Percentiles rank a stretch among this genome's conserved stretches.
Conservation (phyloP, 805 yeast genomes). For the Kurtzmaniella fragi region DNA sequence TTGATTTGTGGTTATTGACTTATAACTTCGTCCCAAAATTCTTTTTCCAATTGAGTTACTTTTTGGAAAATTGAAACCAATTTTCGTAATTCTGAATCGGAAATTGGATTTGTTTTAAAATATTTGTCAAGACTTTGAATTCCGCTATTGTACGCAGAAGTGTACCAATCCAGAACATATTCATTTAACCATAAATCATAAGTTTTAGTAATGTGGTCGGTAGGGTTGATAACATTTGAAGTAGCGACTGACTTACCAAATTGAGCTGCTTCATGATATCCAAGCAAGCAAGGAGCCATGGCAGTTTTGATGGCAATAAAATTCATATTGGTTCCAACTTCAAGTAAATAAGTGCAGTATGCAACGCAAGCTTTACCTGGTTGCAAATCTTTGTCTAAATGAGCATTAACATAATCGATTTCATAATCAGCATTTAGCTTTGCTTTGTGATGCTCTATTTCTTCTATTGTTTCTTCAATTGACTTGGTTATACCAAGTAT, state of each 20-base stretch:
- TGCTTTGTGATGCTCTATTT: constrained; percentile 50
- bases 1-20: neutral
- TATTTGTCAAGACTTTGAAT: constrained; percentile 41
- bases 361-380: constrained; percentile 55
- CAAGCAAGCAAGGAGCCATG: constrained; percentile 70
- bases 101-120: constrained; percentile 26
- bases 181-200: constrained; percentile 57
- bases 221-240: no score
- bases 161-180: constrained; percentile 56
- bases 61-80: constrained; percentile 54
- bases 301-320: constrained; percentile 66
- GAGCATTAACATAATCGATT: constrained; percentile 31
- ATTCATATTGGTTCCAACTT: constrained; percentile 48
- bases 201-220: constrained; percentile 5
- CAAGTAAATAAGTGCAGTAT: constrained; percentile 57
- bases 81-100: constrained; percentile 42
- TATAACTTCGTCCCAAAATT: constrained; percentile 59
- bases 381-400: constrained; percentile 39
- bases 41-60: constrained; percentile 57
- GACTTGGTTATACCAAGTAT: constrained; percentile 48
- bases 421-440: constrained; percentile 41
- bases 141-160: constrained; percentile 49
- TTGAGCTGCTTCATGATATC: constrained; percentile 56
- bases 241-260: constrained; percentile 15
- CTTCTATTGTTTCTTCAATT: constrained; percentile 47